phyloP scores from a whole-genome alignment of 768 basidiomycete genomes.

The Suillus decipiens region DNA sequence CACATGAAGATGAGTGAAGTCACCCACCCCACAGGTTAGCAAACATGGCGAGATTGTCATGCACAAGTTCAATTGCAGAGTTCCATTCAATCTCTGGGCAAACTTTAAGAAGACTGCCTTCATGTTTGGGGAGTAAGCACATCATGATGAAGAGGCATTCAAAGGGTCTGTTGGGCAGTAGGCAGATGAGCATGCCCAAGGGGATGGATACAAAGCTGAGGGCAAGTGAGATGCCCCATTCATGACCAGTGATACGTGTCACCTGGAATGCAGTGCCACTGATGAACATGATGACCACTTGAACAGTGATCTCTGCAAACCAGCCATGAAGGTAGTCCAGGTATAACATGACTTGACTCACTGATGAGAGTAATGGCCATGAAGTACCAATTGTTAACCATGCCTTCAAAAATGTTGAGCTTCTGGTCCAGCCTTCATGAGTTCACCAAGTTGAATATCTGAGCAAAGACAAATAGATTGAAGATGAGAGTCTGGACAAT shows the following conservation, averaged over 20 bases:
- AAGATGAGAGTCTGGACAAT: slow-evolving; percentile 87
- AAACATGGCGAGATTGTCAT: slow-evolving; percentile 86
- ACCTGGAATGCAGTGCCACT: slow-evolving; percentile 94
- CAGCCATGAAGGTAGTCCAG: slow-evolving; percentile 11
- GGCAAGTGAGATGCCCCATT: slow-evolving; percentile 93
- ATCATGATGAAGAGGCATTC: slow-evolving; percentile 58
- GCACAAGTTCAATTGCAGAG: slow-evolving; percentile 76
- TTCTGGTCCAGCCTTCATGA: slow-evolving; percentile 83
- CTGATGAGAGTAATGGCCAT: slow-evolving; percentile 82
- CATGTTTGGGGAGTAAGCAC: slow-evolving; percentile 62
- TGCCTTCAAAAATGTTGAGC: slow-evolving; percentile 87
- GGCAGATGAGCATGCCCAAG: slow-evolving; percentile 77
- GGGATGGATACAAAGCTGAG: slow-evolving; percentile 88
- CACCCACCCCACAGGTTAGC: slow-evolving; percentile 86
- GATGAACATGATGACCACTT: slow-evolving; percentile 87
- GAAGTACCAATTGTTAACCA: slow-evolving; percentile 81
- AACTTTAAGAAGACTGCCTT: slow-evolving; percentile 59
- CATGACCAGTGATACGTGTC: slow-evolving; percentile 69
- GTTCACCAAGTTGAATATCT: slow-evolving; percentile 96
- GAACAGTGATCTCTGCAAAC: slow-evolving; percentile 75
- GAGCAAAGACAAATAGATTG: slow-evolving; percentile 96
- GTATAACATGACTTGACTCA: slow-evolving; percentile 36
- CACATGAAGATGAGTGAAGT: slow-evolving; percentile 80
- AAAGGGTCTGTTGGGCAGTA: slow-evolving; percentile 79
- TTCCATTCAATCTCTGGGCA: slow-evolving; percentile 70